Base-by-base conservation (phyloP, 2,329 filamentous ascomycete genomes). In the Sclerotinia minor region DNA sequence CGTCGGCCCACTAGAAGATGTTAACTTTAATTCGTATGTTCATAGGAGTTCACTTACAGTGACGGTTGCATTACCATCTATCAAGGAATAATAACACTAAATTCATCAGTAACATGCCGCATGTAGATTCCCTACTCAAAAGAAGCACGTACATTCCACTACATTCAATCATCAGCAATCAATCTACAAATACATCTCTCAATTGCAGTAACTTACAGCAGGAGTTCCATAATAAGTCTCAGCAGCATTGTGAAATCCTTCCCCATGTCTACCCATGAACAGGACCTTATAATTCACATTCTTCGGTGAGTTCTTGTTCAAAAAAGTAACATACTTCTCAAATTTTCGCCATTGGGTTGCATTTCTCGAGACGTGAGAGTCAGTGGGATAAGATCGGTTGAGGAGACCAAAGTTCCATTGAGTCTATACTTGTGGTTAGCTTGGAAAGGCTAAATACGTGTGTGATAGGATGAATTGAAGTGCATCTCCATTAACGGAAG, bases 291-390 rank as follows among this genome's bases (percentile, higher is more conserved):
- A 92, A 41, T 81, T 79, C 19, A 83, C 82, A 60, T 80, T 81
- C 13, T 77, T 76, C n/a, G 78, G 78, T 17, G 76, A 75, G 3
- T 72, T 71, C 5, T 81, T 73, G 78, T 89, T 89, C 49, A 91
- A 76, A 32, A 80, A 78, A 26, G 80, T 74, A 38, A 91, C 82
- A 73, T 87, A 87, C 69, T 83, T 77, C 53, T 80, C 79, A 68
- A 91, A 89, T n/a, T 85, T 83, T 76, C 88, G 80, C 89, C 89
- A 92, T 76, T 86, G 86, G 0, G 84, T 87, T 71, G 82, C 81
- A 68, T 78, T 71, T 58, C 77, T 73, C 58, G 81, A 77, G 64
- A 80, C 77, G 9, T 72, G 69, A 54, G 75, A 74, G 72, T 90
- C 87, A 1, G 83, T 85, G 7, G 84, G 80, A 74, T 90, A 90